Percentiles rank a stretch among this genome's conserved stretches.
phyloP scores from a whole-genome alignment of 352 stramenopile genomes.

The Globisporangium yorkense region DNA sequence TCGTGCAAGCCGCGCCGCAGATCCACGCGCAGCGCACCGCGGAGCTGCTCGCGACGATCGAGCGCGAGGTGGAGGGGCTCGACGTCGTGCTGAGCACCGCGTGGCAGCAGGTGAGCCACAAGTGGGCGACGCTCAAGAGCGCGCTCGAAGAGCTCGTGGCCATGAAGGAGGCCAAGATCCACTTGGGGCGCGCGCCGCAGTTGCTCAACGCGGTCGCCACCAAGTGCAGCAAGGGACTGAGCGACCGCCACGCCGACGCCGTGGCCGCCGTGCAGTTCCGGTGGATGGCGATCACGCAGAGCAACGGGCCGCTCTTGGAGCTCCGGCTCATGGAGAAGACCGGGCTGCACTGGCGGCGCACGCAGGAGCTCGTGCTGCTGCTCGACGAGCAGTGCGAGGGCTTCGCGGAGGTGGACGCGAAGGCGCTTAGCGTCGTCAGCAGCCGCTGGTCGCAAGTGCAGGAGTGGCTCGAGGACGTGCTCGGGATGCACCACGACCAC shows the following conservation, averaged over 20 bases:
- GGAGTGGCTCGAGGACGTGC: constrained; percentile 55
- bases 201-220: constrained; percentile 43
- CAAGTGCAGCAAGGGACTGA: constrained; percentile 53
- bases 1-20: constrained; percentile 36
- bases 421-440: constrained; percentile 39
- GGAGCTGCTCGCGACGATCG: constrained; percentile 35
- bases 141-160: constrained; percentile 46
- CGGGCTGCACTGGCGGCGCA: constrained; percentile 63
- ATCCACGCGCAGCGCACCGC: constrained; percentile 57
- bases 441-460: constrained; percentile 57
- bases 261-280: constrained; percentile 67
- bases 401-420: constrained; percentile 48
- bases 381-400: constrained; percentile 72
- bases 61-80: constrained; percentile 46
- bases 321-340: constrained; percentile 64
- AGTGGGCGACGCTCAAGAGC: constrained; percentile 41
- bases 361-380: constrained; percentile 57
- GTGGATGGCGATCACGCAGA: constrained; percentile 66
- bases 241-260: constrained; percentile 40
- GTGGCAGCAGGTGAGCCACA: constrained; percentile 50
- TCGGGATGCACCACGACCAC: constrained; percentile 56
- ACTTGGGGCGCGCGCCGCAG: constrained; percentile 45
- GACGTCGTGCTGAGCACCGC: constrained; percentile 56
- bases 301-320: constrained; percentile 52
- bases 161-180: constrained; percentile 59